Percentiles rank a stretch among this genome's conserved stretches.
phyloP scores from a whole-genome alignment of 805 yeast species.

The Pichia thaimueangensis region DNA sequence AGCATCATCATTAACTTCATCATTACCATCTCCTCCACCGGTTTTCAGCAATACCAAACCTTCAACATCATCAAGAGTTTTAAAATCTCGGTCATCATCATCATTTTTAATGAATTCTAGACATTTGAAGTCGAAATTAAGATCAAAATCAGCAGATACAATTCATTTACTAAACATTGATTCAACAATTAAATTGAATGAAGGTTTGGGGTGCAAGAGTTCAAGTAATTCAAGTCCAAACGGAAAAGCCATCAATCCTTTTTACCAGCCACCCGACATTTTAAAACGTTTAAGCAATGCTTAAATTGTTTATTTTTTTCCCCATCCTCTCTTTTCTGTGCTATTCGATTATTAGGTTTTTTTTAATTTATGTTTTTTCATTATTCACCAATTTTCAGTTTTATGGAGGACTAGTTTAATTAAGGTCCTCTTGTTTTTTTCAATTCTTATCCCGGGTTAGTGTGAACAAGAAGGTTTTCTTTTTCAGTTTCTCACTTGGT shows the following conservation, averaged over 20 bases:
- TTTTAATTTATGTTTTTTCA: too few relatives aligned
- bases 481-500: too few relatives aligned
- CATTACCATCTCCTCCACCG: not conserved
- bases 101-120: not conserved
- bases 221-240: not conserved
- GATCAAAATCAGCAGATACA: constrained; percentile 14
- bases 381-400: too few relatives aligned
- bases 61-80: not conserved
- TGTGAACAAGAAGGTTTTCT: too few relatives aligned
- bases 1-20: not conserved
- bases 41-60: too few relatives aligned
- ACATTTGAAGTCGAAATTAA: not conserved
- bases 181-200: too few relatives aligned
- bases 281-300: constrained; percentile 17
- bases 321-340: not conserved
- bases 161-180: not conserved
- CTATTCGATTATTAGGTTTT: too few relatives aligned
- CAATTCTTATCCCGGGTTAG: too few relatives aligned
- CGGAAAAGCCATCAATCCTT: constrained; percentile 17
- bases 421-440: too few relatives aligned
- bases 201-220: not conserved
- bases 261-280: constrained; percentile 24
- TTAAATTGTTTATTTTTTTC: not conserved
- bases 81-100: not conserved
- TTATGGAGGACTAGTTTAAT: too few relatives aligned